Base-by-base conservation (phyloP, 192 early-diverging fungal species). In the Gaertneriomyces semiglobifer region DNA sequence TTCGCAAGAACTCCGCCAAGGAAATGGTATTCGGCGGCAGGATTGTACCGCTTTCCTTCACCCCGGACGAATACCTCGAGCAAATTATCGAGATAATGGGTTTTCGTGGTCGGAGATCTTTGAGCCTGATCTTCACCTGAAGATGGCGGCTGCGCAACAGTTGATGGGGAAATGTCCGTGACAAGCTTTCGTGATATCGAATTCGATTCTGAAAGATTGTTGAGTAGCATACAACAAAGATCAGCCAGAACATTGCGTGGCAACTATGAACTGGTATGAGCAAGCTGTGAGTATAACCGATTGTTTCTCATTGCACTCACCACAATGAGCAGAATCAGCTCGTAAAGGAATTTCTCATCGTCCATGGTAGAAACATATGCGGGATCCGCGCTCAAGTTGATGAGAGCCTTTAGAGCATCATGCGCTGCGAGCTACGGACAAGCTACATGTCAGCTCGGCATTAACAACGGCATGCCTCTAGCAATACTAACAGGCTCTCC, bases 1-100 rank as follows among this genome's bases (percentile, higher is more conserved):
- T 96, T 93, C 12, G 92, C 92, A 81, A 98, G 95, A 9, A 97
- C 94, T 45, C 90, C 92, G 33, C 90, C 89, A 66, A 98, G 82
- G 61, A 93, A 96, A 47, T 92, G 76, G 68, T 78, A 96, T 25
- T 85, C 81, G 38, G 93, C 93, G 45, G 86, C 65, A 51, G 85
- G 81, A 72, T 98, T 96, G 77, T 90, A 93, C 39, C 75, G 69
- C 41, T 83, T 86, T 42, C 87, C 83, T 63, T 88, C 88, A 39
- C 92, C 93, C 58, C 85, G 87, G 60, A 89, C 84, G 82, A 96
- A 98, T 7, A 89, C 84, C 51, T 96, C 94, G 6, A 92, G 83
- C 48, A 98, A 75, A 65, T 96, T 92, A 62, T 89, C 93, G 63
- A 98, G 51, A 51, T 76, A 33, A 81, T 82, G 58, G 60, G 68